Evolutionary conservation across 257 asterid species (phyloP), one percentile per base, ranked within the genome.

Genomic region (Forsythia viridissima): DNA sequence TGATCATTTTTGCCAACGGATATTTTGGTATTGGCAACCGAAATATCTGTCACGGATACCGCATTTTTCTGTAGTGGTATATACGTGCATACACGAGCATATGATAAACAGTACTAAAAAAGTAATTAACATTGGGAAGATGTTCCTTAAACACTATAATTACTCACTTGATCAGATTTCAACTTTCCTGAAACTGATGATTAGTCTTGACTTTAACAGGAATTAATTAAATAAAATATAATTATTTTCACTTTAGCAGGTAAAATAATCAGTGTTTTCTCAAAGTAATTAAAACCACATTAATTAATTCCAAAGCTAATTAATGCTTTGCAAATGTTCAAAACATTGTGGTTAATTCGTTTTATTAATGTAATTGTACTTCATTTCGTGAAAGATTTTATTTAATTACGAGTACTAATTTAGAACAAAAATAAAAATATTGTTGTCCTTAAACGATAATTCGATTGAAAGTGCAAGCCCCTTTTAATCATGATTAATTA

Each of bases 111-210:
- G 34, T 30, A 30, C 34, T 30, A 30, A 1, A 30, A 0, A 30
- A 30, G 1, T 30, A 30, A 30, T 30, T 30, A 30, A 30, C 34
- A 30, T 30, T 30, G 34, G 34, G 34, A 30, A 30, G 34, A 30
- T 30, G 34, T 30, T 30, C 30, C 65, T 6, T 55, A 55, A 6
- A 7, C 30, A n/a, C 65, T 6, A 55, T 55, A 55, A 55, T 55
- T 55, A 55, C 66, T 6, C 30, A 57, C 30, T 57, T 57, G 66
- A 55, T 55, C 65, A 16, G 3, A 55, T 55, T 55, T 55, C 65
- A 55, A 55, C 65, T 55, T 55, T 55, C 63, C 21, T 43, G 63
- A 55, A 74, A 55, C 63, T 37, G 71, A 74, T 59, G 55, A 74
- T n/a, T 10, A 57, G 15, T 55, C 44, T 55, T 74, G 57, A 57